Percentiles rank a stretch among this genome's conserved stretches.
Conservation (phyloP, 2,329 filamentous ascomycete genomes). For the Fusarium napiforme region DNA sequence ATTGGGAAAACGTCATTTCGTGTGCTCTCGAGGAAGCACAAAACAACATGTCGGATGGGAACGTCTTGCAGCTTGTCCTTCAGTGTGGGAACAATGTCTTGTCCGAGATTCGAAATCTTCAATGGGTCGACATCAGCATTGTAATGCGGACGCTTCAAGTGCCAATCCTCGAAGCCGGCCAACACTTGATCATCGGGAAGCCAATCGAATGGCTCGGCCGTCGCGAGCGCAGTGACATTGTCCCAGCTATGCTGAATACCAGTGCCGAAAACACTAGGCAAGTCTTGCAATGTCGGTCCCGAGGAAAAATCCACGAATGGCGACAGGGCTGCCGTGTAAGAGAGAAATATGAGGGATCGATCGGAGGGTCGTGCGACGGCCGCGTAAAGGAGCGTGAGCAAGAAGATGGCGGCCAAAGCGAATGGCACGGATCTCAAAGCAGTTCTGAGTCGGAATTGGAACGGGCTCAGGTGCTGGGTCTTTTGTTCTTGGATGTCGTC, state of each 20-base stretch:
- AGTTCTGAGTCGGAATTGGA: neutral
- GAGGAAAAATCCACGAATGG: slow-evolving; percentile 50
- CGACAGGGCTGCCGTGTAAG: slow-evolving; percentile 49
- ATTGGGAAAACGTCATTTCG: slow-evolving; percentile 58
- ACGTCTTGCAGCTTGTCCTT: slow-evolving; percentile 43
- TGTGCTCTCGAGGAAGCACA: slow-evolving; percentile 58
- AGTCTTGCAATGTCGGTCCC: slow-evolving; percentile 39
- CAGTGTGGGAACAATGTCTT: slow-evolving; percentile 45
- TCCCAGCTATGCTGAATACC: slow-evolving; percentile 45
- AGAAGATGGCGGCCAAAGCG: neutral
- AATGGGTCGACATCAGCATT: slow-evolving; percentile 52
- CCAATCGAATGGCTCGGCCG: slow-evolving; percentile 40
- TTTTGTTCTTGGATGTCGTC: neutral
- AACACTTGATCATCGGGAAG: slow-evolving; percentile 40
- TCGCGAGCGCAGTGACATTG: slow-evolving; percentile 44
- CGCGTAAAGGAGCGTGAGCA: slow-evolving; percentile 37
- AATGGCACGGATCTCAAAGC: neutral
- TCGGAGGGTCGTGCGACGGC: slow-evolving; percentile 44
- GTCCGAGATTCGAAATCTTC: slow-evolving; percentile 53
- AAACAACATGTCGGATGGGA: slow-evolving; percentile 55
- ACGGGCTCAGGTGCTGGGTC: neutral
- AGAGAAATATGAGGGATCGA: slow-evolving; percentile 49
- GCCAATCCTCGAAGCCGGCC: slow-evolving; percentile 47
- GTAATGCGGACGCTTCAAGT: slow-evolving; percentile 47
- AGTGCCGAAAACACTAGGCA: slow-evolving; percentile 37